phyloP scores from a whole-genome alignment of 2,329 filamentous ascomycete genomes.

The Emericellopsis cladophorae region DNA sequence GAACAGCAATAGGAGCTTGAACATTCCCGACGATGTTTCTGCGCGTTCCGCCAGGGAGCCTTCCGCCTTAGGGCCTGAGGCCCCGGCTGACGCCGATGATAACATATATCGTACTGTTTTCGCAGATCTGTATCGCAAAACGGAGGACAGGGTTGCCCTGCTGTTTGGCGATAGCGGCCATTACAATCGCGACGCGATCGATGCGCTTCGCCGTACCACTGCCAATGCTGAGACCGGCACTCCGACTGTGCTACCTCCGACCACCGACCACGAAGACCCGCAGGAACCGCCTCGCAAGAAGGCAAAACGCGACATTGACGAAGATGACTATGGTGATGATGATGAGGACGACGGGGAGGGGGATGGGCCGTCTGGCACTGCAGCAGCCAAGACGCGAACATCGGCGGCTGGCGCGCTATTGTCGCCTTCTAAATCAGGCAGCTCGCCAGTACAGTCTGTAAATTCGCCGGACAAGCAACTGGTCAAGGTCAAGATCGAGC shows the following conservation, averaged over 20 bases:
- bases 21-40: constrained; percentile 47
- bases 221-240: constrained; percentile 14
- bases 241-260: constrained; percentile 31
- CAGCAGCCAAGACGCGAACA: constrained; percentile 37
- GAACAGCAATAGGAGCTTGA: constrained; percentile 35
- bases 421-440: constrained; percentile 59
- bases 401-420: constrained; percentile 42
- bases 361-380: constrained; percentile 41
- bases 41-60: constrained; percentile 26
- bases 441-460: constrained; percentile 49
- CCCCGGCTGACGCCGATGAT: constrained; percentile 47
- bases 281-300: constrained; percentile 58
- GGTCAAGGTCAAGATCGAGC: constrained; percentile 38
- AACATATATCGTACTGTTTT: constrained; percentile 65
- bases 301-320: constrained; percentile 64
- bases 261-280: constrained; percentile 46
- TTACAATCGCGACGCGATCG: constrained; percentile 39
- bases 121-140: constrained; percentile 62
- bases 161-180: constrained; percentile 54
- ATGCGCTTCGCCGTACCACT: constrained; percentile 34
- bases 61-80: constrained; percentile 31
- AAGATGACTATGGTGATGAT: constrained; percentile 79
- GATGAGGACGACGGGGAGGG: constrained; percentile 64
- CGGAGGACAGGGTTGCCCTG: constrained; percentile 62
- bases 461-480: constrained; percentile 46